Conservation (phyloP, 805 yeast species). For the Tetrapisispora phaffii region DNA sequence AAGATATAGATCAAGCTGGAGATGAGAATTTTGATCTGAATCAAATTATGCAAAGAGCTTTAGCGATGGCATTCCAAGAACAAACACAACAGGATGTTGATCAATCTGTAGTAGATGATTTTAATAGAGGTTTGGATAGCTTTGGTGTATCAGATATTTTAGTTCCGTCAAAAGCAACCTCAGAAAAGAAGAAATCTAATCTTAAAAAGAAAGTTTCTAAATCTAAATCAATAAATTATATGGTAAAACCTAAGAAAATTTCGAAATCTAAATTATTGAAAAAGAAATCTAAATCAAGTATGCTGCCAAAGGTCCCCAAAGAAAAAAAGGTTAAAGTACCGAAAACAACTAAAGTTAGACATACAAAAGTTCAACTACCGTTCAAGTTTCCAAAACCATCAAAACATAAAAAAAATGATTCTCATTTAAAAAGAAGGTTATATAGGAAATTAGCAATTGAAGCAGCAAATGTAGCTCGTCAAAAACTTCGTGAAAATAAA, state of each 20-base stretch:
- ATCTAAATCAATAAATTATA: not conserved
- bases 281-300: not conserved
- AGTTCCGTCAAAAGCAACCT: slow-evolving; percentile 7
- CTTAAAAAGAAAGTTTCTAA: slow-evolving; percentile 5
- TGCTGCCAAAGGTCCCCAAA: not conserved
- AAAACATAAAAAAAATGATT: slow-evolving; percentile 10
- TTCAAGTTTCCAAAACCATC: slow-evolving; percentile 4
- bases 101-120: slow-evolving; percentile 20
- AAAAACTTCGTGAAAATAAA: slow-evolving; percentile 15
- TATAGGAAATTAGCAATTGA: slow-evolving; percentile 16
- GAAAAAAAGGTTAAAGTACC: not conserved
- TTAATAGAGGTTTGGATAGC: slow-evolving; percentile 21
- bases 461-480: slow-evolving; percentile 24
- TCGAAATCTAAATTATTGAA: slow-evolving; percentile 3
- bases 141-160: slow-evolving; percentile 14
- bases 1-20: slow-evolving; percentile 6
- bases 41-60: slow-evolving; percentile 66
- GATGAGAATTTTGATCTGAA: slow-evolving; percentile 53
- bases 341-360: not conserved
- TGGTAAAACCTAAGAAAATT: not conserved
- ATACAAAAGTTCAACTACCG: not conserved
- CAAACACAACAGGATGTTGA: slow-evolving; percentile 12
- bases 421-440: slow-evolving; percentile 14
- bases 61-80: slow-evolving; percentile 64
- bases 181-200: slow-evolving; percentile 7